A percentile compares a stretch with the other conserved stretches of the same genome.
Conservation (phyloP, 2,329 filamentous ascomycete species). For the Aspergillus sp. region DNA sequence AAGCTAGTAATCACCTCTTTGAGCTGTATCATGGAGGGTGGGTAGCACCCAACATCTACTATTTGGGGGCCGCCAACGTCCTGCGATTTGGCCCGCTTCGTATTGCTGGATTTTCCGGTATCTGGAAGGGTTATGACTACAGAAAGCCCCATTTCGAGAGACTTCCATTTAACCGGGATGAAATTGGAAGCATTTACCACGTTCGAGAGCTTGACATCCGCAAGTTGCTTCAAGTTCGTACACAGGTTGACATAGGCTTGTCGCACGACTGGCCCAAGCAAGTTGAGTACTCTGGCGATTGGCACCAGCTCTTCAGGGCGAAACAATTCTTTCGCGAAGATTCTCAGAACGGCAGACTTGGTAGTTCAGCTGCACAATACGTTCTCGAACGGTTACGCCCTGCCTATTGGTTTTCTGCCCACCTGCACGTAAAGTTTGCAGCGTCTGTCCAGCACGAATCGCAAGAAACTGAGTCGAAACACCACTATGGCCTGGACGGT, state of each 20-base stretch:
- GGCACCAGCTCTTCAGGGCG: conserved; percentile 63
- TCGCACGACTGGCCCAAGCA: conserved; percentile 94
- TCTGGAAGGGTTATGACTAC: conserved; percentile 92
- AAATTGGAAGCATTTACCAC: conserved; percentile 83
- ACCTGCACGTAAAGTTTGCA: conserved; percentile 84
- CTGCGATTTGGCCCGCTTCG: conserved; percentile 78
- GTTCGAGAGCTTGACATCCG: conserved; percentile 86
- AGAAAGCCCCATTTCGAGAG: conserved; percentile 79
- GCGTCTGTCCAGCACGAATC: conserved; percentile 58
- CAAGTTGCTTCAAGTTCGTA: conserved; percentile 80
- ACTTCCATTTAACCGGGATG: conserved; percentile 75
- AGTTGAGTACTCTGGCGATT: conserved; percentile 77
- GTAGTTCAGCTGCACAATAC: conserved; percentile 74
- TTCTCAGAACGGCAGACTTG: conserved; percentile 71
- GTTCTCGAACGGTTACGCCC: conserved; percentile 81
- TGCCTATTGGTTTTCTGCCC: conserved; percentile 87
- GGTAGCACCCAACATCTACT: conserved; percentile 97
- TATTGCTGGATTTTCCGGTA: conserved; percentile 87
- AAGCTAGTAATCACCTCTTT: conserved; percentile 84
- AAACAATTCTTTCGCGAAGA: conserved; percentile 78
- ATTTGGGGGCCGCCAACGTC: conserved; percentile 89
- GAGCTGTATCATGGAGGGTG: conserved; percentile 96
- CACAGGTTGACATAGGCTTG: conserved; percentile 84
- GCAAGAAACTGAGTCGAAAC: conserved; percentile 7
- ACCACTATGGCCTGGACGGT: conserved; percentile 23